phyloP scores from a whole-genome alignment of 768 basidiomycete species.

The Gautieria morchelliformis region DNA sequence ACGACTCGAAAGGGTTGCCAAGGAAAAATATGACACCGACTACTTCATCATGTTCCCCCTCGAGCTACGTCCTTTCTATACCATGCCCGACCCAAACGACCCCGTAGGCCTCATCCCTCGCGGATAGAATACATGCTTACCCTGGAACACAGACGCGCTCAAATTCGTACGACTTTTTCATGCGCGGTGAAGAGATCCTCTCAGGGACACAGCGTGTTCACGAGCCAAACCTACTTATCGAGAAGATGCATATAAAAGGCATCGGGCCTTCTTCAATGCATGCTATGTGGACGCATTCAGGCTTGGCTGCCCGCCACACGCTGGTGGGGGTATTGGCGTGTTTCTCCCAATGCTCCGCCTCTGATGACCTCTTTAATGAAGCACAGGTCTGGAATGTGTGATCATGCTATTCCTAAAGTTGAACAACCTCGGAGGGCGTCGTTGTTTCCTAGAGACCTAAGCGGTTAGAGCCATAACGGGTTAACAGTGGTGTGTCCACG shows the following conservation, averaged over 20 bases:
- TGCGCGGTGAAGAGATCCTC: too few relatives aligned
- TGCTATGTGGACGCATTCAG: constrained; percentile 90
- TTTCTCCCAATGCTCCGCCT: too few relatives aligned
- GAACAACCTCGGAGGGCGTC: too few relatives aligned
- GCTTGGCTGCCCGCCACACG: constrained; percentile 92
- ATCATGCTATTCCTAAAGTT: too few relatives aligned
- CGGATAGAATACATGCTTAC: background rate
- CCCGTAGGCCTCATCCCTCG: constrained; percentile 44
- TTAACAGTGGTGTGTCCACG: background rate
- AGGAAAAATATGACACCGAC: constrained; percentile 91
- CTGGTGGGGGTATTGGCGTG: constrained; percentile 83
- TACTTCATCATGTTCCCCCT: constrained; percentile 99
- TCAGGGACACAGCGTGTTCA: too few relatives aligned
- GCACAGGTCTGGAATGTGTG: constrained; percentile 70
- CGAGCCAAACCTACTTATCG: too few relatives aligned
- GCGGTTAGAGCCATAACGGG: constrained; percentile 68
- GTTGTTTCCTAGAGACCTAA: too few relatives aligned
- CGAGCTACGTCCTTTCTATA: constrained; percentile 94
- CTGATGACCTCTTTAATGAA: background rate
- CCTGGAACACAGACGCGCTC: constrained; percentile 57
- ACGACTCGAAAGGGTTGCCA: constrained; percentile 80
- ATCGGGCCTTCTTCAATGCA: constrained; percentile 89
- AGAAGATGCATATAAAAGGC: too few relatives aligned
- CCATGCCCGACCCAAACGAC: constrained; percentile 94
- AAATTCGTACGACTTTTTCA: constrained; percentile 99